These are phyloP conservation scores for Craspedostauros australis DNA, from an alignment of 108 stramenopile genomes.

Conservation along the genomic window DNA sequence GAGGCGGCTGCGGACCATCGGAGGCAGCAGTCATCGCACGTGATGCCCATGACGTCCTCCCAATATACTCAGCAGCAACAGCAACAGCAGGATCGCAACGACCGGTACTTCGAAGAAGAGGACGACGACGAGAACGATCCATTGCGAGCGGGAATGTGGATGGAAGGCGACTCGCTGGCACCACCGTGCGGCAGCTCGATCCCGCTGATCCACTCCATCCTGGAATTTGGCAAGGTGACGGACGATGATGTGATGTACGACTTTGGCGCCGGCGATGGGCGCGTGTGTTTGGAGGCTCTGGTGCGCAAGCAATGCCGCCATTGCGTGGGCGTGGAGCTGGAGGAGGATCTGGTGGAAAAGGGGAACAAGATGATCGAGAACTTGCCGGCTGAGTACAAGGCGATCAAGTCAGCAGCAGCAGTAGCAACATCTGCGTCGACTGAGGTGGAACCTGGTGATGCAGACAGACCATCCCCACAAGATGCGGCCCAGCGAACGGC, in stretches of 20 bases:
- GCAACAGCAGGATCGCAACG: neutral
- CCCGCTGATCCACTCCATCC: slow-evolving; percentile 13
- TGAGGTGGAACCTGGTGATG: no score
- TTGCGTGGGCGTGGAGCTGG: slow-evolving; percentile 27
- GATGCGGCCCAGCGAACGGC: no score
- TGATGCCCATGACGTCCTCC: no score
- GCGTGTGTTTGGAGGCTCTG: slow-evolving; percentile 46
- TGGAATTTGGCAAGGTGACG: slow-evolving; percentile 14
- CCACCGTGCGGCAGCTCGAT: slow-evolving; percentile 31
- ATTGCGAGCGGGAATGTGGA: slow-evolving; percentile 14
- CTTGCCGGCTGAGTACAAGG: no score
- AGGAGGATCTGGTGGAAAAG: slow-evolving; percentile 14
- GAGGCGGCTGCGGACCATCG: no score
- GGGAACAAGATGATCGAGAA: neutral
- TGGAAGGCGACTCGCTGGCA: slow-evolving; percentile 35
- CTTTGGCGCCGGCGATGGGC: slow-evolving; percentile 73
- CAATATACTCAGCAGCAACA: no score
- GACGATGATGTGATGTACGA: slow-evolving; percentile 56
- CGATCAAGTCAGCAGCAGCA: neutral
- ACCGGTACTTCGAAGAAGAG: slow-evolving; percentile 3
- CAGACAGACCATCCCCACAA: no score
- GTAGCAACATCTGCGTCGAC: no score
- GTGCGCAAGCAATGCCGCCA: slow-evolving; percentile 13
- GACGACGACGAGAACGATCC: slow-evolving; percentile 19
- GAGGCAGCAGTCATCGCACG: no score